Conservation (phyloP, 345 rosid genomes). For the Eucalyptus sideroxylon region DNA sequence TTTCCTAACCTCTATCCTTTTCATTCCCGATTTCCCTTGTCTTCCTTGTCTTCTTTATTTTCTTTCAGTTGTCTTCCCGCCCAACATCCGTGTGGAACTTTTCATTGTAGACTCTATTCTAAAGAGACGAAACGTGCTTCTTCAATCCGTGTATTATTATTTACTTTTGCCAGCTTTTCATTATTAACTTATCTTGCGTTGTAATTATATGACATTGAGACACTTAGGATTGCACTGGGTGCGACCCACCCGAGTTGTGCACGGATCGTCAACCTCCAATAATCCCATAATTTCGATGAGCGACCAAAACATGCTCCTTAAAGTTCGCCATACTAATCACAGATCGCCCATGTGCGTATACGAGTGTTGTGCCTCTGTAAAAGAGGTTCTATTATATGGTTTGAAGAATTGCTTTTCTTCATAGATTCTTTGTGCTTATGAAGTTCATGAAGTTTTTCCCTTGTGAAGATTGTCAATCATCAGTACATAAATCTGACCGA, state of each 20-base stretch:
- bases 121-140: too few species aligned
- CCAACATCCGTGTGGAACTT: too few species aligned
- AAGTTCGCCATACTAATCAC: neutral
- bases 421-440: neutral
- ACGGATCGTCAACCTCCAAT: neutral
- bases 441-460: neutral
- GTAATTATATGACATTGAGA: neutral
- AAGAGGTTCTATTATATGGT: neutral
- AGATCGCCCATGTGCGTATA: neutral
- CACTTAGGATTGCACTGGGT: neutral
- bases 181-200: neutral
- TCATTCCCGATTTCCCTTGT: too few species aligned
- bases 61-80: too few species aligned
- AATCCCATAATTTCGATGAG: neutral
- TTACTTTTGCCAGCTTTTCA: too few species aligned
- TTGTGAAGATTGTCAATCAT: neutral
- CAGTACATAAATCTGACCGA: neutral
- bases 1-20: too few species aligned
- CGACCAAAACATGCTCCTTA: neutral
- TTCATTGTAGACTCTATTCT: too few species aligned
- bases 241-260: neutral
- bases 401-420: neutral
- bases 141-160: too few species aligned
- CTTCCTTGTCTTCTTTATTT: too few species aligned
- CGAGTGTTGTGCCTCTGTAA: neutral